Percentiles rank a stretch among this genome's conserved stretches.
phyloP scores from a whole-genome alignment of 106 monocot genomes.

The Vanilla planifolia region DNA sequence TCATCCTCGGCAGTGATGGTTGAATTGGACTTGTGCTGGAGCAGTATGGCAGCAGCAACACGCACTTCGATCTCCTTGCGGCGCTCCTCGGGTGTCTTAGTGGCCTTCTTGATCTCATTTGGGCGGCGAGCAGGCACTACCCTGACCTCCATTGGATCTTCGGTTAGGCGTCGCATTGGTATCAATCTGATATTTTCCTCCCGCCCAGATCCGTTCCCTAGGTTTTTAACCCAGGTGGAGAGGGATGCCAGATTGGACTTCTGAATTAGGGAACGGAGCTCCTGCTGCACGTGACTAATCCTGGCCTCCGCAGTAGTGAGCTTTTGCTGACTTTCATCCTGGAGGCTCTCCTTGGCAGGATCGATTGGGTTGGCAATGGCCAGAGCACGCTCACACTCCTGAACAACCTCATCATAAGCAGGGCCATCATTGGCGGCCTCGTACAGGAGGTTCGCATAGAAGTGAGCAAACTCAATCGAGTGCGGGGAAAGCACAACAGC shows the following conservation, averaged over 20 bases:
- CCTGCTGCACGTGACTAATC: slow-evolving; percentile 55
- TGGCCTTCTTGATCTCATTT: slow-evolving; percentile 95
- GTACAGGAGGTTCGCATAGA: slow-evolving; percentile 64
- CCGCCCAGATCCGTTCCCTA: slow-evolving; percentile 14
- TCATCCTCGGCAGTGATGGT: not conserved
- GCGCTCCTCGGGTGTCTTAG: slow-evolving; percentile 79
- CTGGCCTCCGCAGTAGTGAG: slow-evolving; percentile 36
- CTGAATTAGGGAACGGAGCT: slow-evolving; percentile 70
- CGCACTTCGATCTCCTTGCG: slow-evolving; percentile 95
- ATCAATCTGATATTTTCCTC: slow-evolving; percentile 82
- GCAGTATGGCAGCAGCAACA: slow-evolving; percentile 68
- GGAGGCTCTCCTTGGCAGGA: slow-evolving; percentile 58
- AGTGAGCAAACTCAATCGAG: slow-evolving; percentile 79
- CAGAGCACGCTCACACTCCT: slow-evolving; percentile 75
- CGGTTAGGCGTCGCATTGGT: slow-evolving; percentile 54
- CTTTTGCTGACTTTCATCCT: slow-evolving; percentile 35
- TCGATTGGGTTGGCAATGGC: slow-evolving; percentile 50
- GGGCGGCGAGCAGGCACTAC: slow-evolving; percentile 43
- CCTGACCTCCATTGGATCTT: slow-evolving; percentile 71
- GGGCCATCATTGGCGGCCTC: slow-evolving; percentile 42
- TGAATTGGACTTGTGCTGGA: slow-evolving; percentile 48
- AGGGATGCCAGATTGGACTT: slow-evolving; percentile 83
- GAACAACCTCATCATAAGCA: slow-evolving; percentile 58
- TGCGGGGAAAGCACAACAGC: slow-evolving; percentile 53
- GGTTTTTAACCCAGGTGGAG: slow-evolving; percentile 73